Conservation (phyloP, 257 asterid species). For the Gynochthodes officinalis region DNA sequence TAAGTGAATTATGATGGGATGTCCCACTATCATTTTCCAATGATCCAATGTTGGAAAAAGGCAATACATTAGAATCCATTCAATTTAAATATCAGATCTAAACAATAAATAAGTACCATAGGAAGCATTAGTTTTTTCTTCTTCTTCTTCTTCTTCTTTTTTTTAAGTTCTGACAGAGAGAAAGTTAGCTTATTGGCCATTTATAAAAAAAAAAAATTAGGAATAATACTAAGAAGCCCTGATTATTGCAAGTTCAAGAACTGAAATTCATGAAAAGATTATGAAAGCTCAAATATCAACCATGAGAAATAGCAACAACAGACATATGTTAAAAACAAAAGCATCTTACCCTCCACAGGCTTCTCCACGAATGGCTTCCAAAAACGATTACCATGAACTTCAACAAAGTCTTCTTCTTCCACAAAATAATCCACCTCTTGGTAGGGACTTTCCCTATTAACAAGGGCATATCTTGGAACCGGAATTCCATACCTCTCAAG, state of each 20-base stretch:
- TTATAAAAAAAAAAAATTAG: background rate
- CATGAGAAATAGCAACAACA: background rate
- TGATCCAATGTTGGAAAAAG: background rate
- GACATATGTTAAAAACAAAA: background rate
- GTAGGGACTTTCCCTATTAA: conserved; percentile 70
- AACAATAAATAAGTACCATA: background rate
- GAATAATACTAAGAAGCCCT: background rate
- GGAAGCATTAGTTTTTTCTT: background rate
- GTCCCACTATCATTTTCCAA: background rate
- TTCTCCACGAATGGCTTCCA: conserved; percentile 99
- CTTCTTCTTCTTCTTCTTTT: background rate
- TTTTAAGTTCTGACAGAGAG: background rate
- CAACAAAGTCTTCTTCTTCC: conserved; percentile 96
- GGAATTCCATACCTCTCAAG: conserved; percentile 85
- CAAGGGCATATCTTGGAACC: conserved; percentile 88
- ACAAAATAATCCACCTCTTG: conserved; percentile 84
- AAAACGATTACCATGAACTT: conserved; percentile 78
- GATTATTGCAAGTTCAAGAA: background rate
- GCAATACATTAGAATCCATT: background rate
- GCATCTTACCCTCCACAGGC: conserved; percentile 75
- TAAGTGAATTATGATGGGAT: background rate
- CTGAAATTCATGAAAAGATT: background rate
- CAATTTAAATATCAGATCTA: background rate
- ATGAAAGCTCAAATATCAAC: background rate
- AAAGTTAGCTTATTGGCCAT: background rate